Conservation (phyloP, 2,329 filamentous ascomycete species). For the Huntiella bhutanensis region DNA sequence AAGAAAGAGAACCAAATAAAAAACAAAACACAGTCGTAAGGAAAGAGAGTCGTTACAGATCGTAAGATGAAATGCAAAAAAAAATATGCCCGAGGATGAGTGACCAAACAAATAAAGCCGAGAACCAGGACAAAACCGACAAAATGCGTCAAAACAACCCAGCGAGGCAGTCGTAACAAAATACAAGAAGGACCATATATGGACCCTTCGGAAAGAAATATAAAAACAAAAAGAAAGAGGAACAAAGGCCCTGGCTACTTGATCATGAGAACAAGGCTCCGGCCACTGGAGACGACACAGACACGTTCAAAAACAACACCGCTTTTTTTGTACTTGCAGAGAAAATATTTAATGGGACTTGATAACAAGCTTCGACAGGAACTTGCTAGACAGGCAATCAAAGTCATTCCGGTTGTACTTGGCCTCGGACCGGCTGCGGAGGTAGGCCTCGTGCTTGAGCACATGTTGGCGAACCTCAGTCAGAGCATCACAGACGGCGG, state of each 20-base stretch:
- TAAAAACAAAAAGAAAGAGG: not conserved
- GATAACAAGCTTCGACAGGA: conserved; percentile 88
- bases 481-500: conserved; percentile 85
- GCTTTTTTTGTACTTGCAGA: not conserved
- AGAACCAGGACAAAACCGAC: conserved; percentile 9
- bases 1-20: conserved; percentile 10
- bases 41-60: conserved; percentile 19
- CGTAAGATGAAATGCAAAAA: conserved; percentile 15
- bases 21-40: not conserved
- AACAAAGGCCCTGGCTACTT: not conserved
- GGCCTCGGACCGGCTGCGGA: conserved; percentile 58
- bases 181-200: conserved; percentile 1
- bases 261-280: not conserved
- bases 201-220: not conserved
- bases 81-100: conserved; percentile 9
- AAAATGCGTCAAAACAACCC: conserved; percentile 1
- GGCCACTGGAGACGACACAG: conserved; percentile 13
- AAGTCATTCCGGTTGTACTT: conserved; percentile 87
- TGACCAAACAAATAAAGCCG: conserved; percentile 9
- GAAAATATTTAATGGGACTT: conserved; percentile 55
- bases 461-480: conserved; percentile 88
- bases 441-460: conserved; percentile 77
- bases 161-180: conserved; percentile 7
- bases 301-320: conserved; percentile 14
- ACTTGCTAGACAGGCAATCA: conserved; percentile 91